Evolutionary conservation across 2,329 filamentous ascomycete genomes (phyloP).

Genomic region (Calonectria fujianensis): DNA sequence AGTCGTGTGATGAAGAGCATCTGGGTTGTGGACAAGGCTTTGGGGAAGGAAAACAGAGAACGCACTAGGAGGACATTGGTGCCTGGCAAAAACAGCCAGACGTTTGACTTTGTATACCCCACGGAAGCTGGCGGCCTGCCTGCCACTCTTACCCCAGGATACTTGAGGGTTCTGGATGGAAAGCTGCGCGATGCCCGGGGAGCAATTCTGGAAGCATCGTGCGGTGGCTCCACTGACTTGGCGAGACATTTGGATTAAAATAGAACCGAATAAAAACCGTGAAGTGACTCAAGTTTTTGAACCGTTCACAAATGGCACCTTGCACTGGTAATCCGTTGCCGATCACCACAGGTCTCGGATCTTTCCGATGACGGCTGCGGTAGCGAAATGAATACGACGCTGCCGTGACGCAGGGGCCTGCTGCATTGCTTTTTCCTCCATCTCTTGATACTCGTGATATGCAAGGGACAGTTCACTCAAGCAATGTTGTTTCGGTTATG

Average conservation of each 20-base stretch:
- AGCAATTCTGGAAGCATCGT: not conserved
- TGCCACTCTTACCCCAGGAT: not conserved
- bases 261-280: not conserved
- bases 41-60: not conserved
- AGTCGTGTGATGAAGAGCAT: not conserved
- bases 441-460: not conserved
- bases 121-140: not conserved
- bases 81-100: not conserved
- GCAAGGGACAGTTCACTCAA: not conserved
- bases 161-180: not conserved
- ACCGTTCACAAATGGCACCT: not conserved
- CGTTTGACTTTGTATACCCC: not conserved
- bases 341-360: not conserved
- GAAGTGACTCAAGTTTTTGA: not conserved
- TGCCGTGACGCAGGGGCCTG: not conserved
- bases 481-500: too few species aligned
- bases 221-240: not conserved
- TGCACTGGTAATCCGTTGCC: not conserved
- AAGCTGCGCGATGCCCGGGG: not conserved
- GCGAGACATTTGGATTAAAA: not conserved
- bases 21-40: not conserved
- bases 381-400: constrained; percentile 3
- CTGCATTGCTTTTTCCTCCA: not conserved
- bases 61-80: not conserved
- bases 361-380: not conserved